Conservation (phyloP, 495 filamentous ascomycete genomes). For the Penicillium herquei region DNA sequence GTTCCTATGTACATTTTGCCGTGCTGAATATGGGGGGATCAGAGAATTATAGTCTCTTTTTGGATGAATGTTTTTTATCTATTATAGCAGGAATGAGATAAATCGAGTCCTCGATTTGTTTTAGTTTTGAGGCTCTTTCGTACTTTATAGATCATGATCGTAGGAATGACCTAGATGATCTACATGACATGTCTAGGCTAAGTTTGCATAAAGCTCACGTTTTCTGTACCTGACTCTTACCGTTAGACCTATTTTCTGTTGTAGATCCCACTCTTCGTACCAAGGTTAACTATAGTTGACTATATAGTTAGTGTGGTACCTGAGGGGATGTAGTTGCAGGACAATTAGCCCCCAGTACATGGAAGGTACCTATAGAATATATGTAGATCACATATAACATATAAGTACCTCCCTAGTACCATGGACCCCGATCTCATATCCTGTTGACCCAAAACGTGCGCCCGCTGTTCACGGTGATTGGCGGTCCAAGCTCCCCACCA, state of each 20-base stretch:
- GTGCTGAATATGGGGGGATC: constrained; percentile 1
- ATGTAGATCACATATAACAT: background rate
- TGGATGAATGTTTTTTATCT: too few relatives aligned
- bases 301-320: background rate
- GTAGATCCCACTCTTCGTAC: too few relatives aligned
- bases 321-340: background rate
- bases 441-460: constrained; percentile 19
- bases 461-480: constrained; percentile 23
- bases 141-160: constrained; percentile 1
- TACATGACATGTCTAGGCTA: too few relatives aligned
- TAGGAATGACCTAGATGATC: too few relatives aligned
- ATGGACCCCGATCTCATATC: background rate
- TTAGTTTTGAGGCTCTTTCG: background rate
- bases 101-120: background rate
- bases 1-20: constrained; percentile 10
- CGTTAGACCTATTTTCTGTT: too few relatives aligned
- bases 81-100: too few relatives aligned
- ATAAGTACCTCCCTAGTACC: background rate
- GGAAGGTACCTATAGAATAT: background rate
- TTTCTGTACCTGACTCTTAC: too few relatives aligned
- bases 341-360: background rate
- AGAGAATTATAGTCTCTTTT: constrained; percentile 3
- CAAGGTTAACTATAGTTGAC: too few relatives aligned
- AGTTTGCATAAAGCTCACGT: too few relatives aligned
- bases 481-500: constrained; percentile 16